These are phyloP conservation scores for Turritis glabra DNA, from an alignment of 345 rosid genomes.

Conservation along the genomic window DNA sequence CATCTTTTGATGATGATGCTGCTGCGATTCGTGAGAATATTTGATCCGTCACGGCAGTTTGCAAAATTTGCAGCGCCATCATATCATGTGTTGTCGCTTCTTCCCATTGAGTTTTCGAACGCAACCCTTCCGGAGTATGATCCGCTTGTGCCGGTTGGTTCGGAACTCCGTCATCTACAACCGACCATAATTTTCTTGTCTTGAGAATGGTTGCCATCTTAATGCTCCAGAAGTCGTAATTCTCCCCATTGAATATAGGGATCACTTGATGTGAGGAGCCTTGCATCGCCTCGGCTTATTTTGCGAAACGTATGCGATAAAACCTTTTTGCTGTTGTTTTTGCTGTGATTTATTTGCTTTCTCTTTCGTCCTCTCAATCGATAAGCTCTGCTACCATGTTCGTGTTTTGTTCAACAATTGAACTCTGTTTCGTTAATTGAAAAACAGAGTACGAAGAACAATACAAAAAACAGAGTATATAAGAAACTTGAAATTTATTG, in stretches of 20 bases:
- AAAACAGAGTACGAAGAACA: too few species aligned
- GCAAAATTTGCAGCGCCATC: background rate
- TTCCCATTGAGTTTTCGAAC: too few species aligned
- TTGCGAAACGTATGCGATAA: background rate
- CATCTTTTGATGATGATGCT: background rate
- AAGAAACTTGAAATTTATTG: too few species aligned
- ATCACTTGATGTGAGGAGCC: background rate
- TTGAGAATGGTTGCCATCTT: background rate
- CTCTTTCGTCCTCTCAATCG: too few species aligned
- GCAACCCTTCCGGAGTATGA: too few species aligned
- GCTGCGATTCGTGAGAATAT: background rate
- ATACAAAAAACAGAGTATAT: too few species aligned
- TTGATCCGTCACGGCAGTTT: background rate
- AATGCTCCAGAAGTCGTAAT: background rate
- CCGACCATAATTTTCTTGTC: background rate
- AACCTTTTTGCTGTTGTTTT: too few species aligned
- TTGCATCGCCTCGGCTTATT: background rate
- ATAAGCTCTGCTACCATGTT: too few species aligned
- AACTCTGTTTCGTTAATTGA: too few species aligned
- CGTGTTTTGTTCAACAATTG: too few species aligned
- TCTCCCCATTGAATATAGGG: background rate
- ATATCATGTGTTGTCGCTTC: background rate
- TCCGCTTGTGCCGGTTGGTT: too few species aligned
- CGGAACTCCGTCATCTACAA: background rate
- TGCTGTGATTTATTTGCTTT: too few species aligned